These are phyloP conservation scores for Irpex sp. DNA, from an alignment of 1,284 basidiomycete species.

Conservation along the genomic window DNA sequence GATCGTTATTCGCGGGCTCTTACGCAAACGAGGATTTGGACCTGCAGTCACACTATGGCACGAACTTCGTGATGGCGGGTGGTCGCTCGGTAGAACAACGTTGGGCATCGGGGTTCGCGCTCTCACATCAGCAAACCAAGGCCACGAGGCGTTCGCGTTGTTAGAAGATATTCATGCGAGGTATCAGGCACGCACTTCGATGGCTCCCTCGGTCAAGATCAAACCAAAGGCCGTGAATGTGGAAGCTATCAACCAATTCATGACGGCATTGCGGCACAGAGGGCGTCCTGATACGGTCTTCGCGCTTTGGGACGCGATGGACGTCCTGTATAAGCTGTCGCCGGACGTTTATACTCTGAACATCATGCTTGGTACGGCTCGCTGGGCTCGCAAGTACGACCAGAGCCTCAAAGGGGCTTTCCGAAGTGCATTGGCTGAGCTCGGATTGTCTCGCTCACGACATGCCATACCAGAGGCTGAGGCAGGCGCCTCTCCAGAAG, in stretches of 20 bases:
- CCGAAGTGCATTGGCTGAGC: slow-evolving; percentile 21
- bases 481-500: background rate
- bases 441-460: slow-evolving; percentile 18
- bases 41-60: slow-evolving; percentile 45
- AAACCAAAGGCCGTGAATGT: slow-evolving; percentile 1
- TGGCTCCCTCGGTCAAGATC: background rate
- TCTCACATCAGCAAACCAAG: slow-evolving; percentile 39
- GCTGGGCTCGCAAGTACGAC: slow-evolving; percentile 47
- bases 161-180: slow-evolving; percentile 39
- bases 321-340: slow-evolving; percentile 45
- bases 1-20: slow-evolving; percentile 49
- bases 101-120: slow-evolving; percentile 50
- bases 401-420: slow-evolving; percentile 41
- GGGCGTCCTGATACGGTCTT: slow-evolving; percentile 59
- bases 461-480: background rate
- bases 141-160: slow-evolving; percentile 45
- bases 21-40: slow-evolving; percentile 34
- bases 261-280: slow-evolving; percentile 45
- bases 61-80: slow-evolving; percentile 31
- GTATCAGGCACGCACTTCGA: background rate
- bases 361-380: slow-evolving; percentile 56
- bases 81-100: slow-evolving; percentile 42
- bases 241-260: slow-evolving; percentile 26
- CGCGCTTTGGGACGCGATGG: slow-evolving; percentile 58
- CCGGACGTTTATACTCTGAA: slow-evolving; percentile 55